Base-by-base conservation (phyloP, 345 rosid genomes). In the Aquilaria yunnanensis region DNA sequence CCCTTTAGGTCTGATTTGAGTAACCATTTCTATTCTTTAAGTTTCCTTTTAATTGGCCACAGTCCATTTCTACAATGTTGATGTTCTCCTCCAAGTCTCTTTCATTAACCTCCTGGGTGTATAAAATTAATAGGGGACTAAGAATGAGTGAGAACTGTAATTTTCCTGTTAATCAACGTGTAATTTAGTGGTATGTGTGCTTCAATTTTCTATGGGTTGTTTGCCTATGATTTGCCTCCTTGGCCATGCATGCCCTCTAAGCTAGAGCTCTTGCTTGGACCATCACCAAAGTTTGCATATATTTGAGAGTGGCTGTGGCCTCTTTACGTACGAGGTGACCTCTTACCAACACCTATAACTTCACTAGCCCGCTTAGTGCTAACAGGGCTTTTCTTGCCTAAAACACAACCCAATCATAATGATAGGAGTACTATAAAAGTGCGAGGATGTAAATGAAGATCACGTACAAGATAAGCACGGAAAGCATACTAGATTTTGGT, bases 301-400 rank as follows among this genome's bases (percentile, higher is more conserved):
- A 84, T 51, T 87, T 48, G 53, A 94, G 89, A 2, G 99, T 94
- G 61, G 87, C 92, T 3, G 79, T 85, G 64, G 92, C 99, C 74
- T 81, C 95, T 72, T 90, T 90, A 72, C 97, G 83, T 58, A 90
- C 97, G 55, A 90, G 77, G 74, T 88, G 90, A 59, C 97, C 97
- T 65, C 99, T 88, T 41, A 90, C 82, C 59, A 93, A 52, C 51
- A 97, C 96, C 75, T 93, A 92, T 77, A 93, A 54, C 84, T 93
- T 93, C 69, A 93, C 97, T 14, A 93, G 65, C 13, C 99, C 99
- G 74, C 61, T 88, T 71, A 94, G 72, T 0, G 99, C 99, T 67
- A 83, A 63, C 65, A 94, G 66, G 14, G 99, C 99, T 75, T 88
- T 90, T 52, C 90, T 86, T 47, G 99, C 99, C 99, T 93, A 77